phyloP scores from a whole-genome alignment of 495 filamentous ascomycete genomes.

The Trypethelium eluteriae region DNA sequence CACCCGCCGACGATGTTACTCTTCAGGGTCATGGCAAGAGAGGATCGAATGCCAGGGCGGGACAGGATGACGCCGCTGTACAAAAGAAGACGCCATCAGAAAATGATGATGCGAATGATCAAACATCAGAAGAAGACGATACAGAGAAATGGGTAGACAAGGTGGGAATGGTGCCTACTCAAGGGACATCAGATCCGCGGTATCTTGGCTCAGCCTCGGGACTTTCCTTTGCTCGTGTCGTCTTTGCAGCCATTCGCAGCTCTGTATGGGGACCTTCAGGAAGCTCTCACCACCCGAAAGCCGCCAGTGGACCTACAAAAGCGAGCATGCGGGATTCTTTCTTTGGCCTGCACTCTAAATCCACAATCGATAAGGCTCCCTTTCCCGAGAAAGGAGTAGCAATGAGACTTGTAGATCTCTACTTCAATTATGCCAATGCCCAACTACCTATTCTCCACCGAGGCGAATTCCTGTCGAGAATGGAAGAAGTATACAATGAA shows the following conservation, averaged over 20 bases:
- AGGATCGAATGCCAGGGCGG: constrained; percentile 24
- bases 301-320: constrained; percentile 33
- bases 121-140: constrained; percentile 2
- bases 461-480: constrained; percentile 75
- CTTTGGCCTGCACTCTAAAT: constrained; percentile 86
- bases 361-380: constrained; percentile 73
- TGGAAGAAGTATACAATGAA: constrained; percentile 67
- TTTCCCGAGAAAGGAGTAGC: constrained; percentile 75
- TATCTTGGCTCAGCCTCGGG: constrained; percentile 82
- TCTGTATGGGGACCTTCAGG: constrained; percentile 46
- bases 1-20: constrained; percentile 71
- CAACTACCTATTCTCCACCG: constrained; percentile 89
- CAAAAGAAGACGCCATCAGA: constrained; percentile 10
- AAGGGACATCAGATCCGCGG: constrained; percentile 66
- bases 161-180: constrained; percentile 67
- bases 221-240: constrained; percentile 88
- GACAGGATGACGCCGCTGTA: background rate
- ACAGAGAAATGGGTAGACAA: constrained; percentile 61
- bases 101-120: constrained; percentile 5
- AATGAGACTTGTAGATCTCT: constrained; percentile 64
- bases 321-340: constrained; percentile 78
- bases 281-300: background rate
- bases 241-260: constrained; percentile 88
- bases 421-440: constrained; percentile 93
- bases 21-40: constrained; percentile 43